A percentile compares a stretch with the other conserved stretches of the same genome.
These are phyloP conservation scores for Corrigiola litoralis DNA, from an alignment of 179 eudicot genomes.

Conservation along the genomic window DNA sequence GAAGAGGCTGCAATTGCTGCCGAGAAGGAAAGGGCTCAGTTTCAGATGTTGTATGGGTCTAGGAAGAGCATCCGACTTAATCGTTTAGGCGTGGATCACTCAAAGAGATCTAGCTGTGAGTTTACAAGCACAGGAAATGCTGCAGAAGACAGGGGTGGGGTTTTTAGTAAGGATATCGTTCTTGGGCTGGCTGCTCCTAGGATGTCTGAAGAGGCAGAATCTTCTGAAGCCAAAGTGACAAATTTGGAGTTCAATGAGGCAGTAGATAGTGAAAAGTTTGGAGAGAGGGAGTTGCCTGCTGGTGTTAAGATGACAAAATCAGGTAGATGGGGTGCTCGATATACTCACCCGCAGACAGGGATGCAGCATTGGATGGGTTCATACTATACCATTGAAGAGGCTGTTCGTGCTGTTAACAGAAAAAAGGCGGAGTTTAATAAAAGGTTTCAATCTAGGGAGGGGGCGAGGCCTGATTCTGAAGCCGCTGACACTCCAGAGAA, in stretches of 20 bases:
- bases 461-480: neutral
- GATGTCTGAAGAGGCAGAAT: neutral
- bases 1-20: constrained; percentile 18
- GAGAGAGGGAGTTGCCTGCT: constrained; percentile 13
- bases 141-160: neutral
- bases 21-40: constrained; percentile 14
- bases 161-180: constrained; percentile 17
- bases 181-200: constrained; percentile 17
- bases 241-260: constrained; percentile 5
- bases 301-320: constrained; percentile 23
- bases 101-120: neutral
- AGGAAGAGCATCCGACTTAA: neutral
- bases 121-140: neutral
- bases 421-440: constrained; percentile 13
- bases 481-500: neutral
- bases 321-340: constrained; percentile 31
- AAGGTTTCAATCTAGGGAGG: neutral
- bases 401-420: constrained; percentile 7
- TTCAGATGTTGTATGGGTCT: constrained; percentile 2
- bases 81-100: neutral
- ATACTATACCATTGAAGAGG: constrained; percentile 25
- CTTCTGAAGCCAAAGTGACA: neutral
- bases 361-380: constrained; percentile 17
- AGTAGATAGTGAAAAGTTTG: neutral
- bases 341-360: constrained; percentile 13